Base-by-base conservation (phyloP, 192 early-diverging fungal genomes). In the Geranomyces variabilis region DNA sequence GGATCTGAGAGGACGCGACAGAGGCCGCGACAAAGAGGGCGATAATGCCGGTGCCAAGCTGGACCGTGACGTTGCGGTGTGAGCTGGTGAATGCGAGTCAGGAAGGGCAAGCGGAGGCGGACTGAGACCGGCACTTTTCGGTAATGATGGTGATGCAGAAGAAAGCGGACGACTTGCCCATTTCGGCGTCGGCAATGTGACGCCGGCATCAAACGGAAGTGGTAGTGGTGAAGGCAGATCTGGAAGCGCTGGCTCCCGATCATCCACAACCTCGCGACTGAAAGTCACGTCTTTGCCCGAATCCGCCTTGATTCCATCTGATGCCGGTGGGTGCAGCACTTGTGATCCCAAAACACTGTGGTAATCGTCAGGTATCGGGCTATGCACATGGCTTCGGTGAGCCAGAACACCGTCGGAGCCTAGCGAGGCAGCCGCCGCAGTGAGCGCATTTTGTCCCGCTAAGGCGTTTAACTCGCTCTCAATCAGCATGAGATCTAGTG, bases 281-380 rank as follows among this genome's bases (percentile, higher is more conserved):
- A 67, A 67, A 26, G 63, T 34, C 31, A 74, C 53, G 34, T 74
- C 72, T 47, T 74, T 74, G 10, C 72, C 72, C 55, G 72, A 74
- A 67, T 74, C 72, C 22, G 53, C 57, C 56, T 74, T 74, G 14
- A 31, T 15, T 3, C 36, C 36, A 8, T 28, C 17, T 60, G 31
- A 8, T 29, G 17, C 21, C 8, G 58, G 8, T 17, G 58, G 3
- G 17, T 4, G 4, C 51, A 26, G 24, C n/a, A 26, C 51, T 53
- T n/a, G n/a, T 17, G 51, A n/a, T 26, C n/a, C 51, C n/a, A 24
- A 24, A 26, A 24, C n/a, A 26, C 51, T 53, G 51, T 53, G 51
- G 51, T 9, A 26, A 53, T 53, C n/a, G 19, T 24, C 24, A 8
- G 51, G 51, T 26, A 26, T n/a, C 15, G 51, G 51, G 51, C n/a